phyloP scores from a whole-genome alignment of 108 stramenopile species.

The Craspedostauros australis region DNA sequence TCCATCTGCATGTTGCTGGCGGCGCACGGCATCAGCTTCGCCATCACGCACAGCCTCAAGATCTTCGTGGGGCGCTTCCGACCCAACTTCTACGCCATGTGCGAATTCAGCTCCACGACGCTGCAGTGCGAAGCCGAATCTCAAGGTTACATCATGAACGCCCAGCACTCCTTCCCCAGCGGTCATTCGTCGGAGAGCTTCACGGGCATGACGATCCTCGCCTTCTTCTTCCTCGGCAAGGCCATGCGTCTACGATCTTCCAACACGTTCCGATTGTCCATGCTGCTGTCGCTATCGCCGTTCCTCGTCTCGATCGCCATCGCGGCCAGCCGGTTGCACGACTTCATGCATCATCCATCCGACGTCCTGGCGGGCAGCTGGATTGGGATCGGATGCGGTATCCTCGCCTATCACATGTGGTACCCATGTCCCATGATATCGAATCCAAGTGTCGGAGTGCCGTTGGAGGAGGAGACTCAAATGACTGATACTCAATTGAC shows the following conservation, averaged over 20 bases:
- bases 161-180: constrained; percentile 69
- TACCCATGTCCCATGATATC: too few species aligned
- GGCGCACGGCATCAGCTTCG: too few species aligned
- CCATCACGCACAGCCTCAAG: too few species aligned
- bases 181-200: constrained; percentile 65
- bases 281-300: too few species aligned
- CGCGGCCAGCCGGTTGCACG: constrained; percentile 42
- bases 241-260: too few species aligned
- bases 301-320: too few species aligned
- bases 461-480: too few species aligned
- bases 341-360: constrained; percentile 81
- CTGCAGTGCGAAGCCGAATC: constrained; percentile 45
- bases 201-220: constrained; percentile 61
- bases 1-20: too few species aligned
- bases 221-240: constrained; percentile 52
- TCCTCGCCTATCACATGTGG: constrained; percentile 66
- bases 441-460: too few species aligned
- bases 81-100: constrained; percentile 79
- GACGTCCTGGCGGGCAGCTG: constrained; percentile 71
- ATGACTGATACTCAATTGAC: too few species aligned
- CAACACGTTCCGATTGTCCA: too few species aligned
- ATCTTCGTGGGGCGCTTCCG: constrained; percentile 59
- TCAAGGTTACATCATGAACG: constrained; percentile 44
- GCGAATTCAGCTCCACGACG: constrained; percentile 48
- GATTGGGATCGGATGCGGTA: constrained; percentile 44